Percentiles rank a stretch among this genome's conserved stretches.
Evolutionary conservation across 2,329 filamentous ascomycete species (phyloP).

Genomic region (Talaromyces sp.): DNA sequence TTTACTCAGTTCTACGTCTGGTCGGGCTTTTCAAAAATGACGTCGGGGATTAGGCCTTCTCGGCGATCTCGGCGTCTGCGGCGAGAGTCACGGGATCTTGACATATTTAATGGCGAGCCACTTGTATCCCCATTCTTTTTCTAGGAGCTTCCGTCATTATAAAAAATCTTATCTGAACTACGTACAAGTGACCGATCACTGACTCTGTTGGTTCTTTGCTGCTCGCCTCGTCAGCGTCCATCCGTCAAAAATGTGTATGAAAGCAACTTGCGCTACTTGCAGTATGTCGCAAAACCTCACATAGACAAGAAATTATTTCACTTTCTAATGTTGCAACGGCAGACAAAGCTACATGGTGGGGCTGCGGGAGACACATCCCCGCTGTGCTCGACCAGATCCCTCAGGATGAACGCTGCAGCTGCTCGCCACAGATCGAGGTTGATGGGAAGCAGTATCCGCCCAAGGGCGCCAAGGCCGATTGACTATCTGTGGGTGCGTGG

Average conservation of each 20-base stretch:
- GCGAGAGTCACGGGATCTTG: not conserved
- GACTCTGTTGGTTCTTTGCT: not conserved
- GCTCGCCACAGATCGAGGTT: constrained; percentile 7
- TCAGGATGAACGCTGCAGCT: constrained; percentile 7
- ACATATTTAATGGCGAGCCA: not conserved
- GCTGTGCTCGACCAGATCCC: constrained; percentile 9
- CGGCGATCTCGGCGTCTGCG: not conserved
- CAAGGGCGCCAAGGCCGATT: constrained; percentile 4
- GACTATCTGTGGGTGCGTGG: constrained; percentile 1
- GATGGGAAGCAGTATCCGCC: constrained; percentile 11
- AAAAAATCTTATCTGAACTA: not conserved
- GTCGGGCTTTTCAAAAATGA: not conserved
- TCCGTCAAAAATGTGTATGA: constrained; percentile 5
- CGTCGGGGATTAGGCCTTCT: not conserved
- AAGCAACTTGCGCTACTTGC: constrained; percentile 10
- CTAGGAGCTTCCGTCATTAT: no score
- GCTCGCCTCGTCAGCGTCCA: not conserved
- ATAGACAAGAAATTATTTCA: not conserved
- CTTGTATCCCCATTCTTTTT: not conserved
- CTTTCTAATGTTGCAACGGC: not conserved
- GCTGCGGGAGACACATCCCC: constrained; percentile 10
- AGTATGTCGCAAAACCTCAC: constrained; percentile 1
- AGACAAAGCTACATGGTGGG: constrained; percentile 12
- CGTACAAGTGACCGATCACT: not conserved
- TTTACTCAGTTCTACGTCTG: no score